A percentile compares a stretch with the other conserved stretches of the same genome.
Conservation (phyloP, 306 rosid genomes). For the Neltuma alba region DNA sequence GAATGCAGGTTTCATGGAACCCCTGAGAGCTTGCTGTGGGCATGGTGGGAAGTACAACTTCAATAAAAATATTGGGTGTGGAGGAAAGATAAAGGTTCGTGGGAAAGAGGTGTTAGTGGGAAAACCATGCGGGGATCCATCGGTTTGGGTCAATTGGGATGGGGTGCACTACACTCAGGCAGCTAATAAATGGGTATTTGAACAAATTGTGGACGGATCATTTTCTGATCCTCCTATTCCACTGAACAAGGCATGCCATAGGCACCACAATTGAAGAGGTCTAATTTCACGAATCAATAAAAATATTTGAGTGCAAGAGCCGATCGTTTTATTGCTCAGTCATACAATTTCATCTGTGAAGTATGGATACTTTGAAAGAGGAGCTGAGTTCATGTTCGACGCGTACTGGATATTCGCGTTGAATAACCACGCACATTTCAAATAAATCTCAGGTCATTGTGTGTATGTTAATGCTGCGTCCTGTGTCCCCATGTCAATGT, state of each 20-base stretch:
- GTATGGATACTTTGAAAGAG: background rate
- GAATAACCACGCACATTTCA: background rate
- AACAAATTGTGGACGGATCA: slow-evolving; percentile 59
- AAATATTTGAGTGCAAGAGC: background rate
- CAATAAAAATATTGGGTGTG: slow-evolving; percentile 61
- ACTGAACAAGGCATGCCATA: slow-evolving; percentile 61
- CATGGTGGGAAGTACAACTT: slow-evolving; percentile 83
- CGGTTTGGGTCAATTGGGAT: slow-evolving; percentile 69
- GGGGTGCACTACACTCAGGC: slow-evolving; percentile 79
- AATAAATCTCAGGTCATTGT: background rate
- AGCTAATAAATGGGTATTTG: slow-evolving; percentile 74
- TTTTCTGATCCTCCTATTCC: slow-evolving; percentile 78
- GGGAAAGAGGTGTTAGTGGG: slow-evolving; percentile 59
- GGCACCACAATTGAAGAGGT: slow-evolving; percentile 12
- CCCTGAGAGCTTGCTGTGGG: slow-evolving; percentile 82
- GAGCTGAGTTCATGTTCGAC: background rate
- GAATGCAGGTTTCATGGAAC: slow-evolving; percentile 65
- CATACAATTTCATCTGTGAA: background rate
- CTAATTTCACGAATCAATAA: background rate
- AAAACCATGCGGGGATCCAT: slow-evolving; percentile 69
- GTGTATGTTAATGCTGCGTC: background rate
- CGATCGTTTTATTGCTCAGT: background rate
- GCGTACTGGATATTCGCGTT: too few species aligned
- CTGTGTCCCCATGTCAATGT: background rate
- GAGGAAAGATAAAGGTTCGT: slow-evolving; percentile 46